Percentiles rank a stretch among this genome's conserved stretches.
Evolutionary conservation across 169 alveolate genomes (phyloP).

Genomic region (Plasmodium knowlesi): DNA sequence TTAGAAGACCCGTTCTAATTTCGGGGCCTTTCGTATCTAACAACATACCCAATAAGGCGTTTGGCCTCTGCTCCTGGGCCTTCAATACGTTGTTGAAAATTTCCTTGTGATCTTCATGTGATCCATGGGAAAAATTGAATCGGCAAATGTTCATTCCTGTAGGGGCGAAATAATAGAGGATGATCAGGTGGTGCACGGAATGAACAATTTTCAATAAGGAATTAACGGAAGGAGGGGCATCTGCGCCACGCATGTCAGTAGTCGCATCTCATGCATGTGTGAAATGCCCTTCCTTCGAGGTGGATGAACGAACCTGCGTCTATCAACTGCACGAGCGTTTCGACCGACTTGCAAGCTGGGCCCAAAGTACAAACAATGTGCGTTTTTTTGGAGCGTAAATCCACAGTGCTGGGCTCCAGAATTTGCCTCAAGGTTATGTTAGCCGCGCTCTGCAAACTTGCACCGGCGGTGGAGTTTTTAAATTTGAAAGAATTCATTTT

Average conservation of each 20-base stretch:
- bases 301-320: constrained; percentile 79
- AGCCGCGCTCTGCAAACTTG: constrained; percentile 69
- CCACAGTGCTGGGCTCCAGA: constrained; percentile 75
- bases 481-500: constrained; percentile 48
- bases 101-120: constrained; percentile 94
- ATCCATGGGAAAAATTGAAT: constrained; percentile 98
- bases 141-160: constrained; percentile 98
- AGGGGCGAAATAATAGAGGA: not conserved
- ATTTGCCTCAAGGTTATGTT: constrained; percentile 72
- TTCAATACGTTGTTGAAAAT: constrained; percentile 90
- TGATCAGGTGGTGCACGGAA: not conserved
- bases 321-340: constrained; percentile 91
- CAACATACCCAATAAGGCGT: constrained; percentile 93
- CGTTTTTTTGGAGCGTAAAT: constrained; percentile 90
- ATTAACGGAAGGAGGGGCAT: not conserved
- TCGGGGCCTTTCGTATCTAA: constrained; percentile 99
- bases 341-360: constrained; percentile 95
- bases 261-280: not conserved
- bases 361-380: constrained; percentile 98
- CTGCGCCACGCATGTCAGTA: not conserved
- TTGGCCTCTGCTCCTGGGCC: constrained; percentile 95
- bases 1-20: constrained; percentile 96
- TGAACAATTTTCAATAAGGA: not conserved
- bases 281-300: not conserved
- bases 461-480: constrained; percentile 24